Evolutionary conservation across 805 yeast species (phyloP).

Genomic region (Metschnikowia dekortorum): DNA sequence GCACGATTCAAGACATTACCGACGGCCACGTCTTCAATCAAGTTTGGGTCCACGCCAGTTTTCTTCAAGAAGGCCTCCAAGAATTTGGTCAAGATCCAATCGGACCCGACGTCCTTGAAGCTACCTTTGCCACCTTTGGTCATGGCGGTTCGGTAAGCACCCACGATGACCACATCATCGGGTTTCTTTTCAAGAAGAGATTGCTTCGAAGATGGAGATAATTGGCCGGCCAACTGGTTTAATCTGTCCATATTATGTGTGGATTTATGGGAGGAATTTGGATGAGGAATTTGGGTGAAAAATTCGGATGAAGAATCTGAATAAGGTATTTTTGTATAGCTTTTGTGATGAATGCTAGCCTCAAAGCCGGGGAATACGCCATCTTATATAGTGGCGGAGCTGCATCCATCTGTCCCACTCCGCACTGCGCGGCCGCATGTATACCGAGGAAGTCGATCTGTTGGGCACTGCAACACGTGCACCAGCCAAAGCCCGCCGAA

Average conservation of each 20-base stretch:
- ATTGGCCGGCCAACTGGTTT: slow-evolving; percentile 43
- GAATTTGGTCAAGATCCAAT: slow-evolving; percentile 67
- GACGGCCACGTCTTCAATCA: slow-evolving; percentile 79
- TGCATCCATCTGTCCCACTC: slow-evolving; percentile 12
- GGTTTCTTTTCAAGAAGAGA: slow-evolving; percentile 54
- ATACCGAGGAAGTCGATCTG: slow-evolving; percentile 1
- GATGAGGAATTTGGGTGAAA: too few relatives aligned
- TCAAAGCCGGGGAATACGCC: slow-evolving; percentile 1
- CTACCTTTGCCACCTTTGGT: slow-evolving; percentile 84
- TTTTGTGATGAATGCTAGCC: not conserved
- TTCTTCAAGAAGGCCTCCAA: slow-evolving; percentile 57
- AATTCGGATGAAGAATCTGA: too few relatives aligned
- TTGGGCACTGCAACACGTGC: not conserved
- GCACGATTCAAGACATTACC: slow-evolving; percentile 92
- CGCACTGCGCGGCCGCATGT: slow-evolving; percentile 8
- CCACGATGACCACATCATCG: slow-evolving; percentile 87
- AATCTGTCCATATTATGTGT: slow-evolving; percentile 38
- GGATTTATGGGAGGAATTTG: too few relatives aligned
- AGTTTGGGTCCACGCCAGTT: slow-evolving; percentile 42
- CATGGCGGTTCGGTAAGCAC: slow-evolving; percentile 87
- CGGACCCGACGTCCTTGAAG: slow-evolving; percentile 79
- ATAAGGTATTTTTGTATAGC: not conserved
- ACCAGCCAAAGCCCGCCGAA: not conserved
- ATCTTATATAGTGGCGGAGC: slow-evolving; percentile 7
- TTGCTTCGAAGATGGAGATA: slow-evolving; percentile 38